Evolutionary conservation across 2,329 filamentous ascomycete species (phyloP), one percentile per base, ranked within the genome.

Genomic region (Ceratocystis colombiana): DNA sequence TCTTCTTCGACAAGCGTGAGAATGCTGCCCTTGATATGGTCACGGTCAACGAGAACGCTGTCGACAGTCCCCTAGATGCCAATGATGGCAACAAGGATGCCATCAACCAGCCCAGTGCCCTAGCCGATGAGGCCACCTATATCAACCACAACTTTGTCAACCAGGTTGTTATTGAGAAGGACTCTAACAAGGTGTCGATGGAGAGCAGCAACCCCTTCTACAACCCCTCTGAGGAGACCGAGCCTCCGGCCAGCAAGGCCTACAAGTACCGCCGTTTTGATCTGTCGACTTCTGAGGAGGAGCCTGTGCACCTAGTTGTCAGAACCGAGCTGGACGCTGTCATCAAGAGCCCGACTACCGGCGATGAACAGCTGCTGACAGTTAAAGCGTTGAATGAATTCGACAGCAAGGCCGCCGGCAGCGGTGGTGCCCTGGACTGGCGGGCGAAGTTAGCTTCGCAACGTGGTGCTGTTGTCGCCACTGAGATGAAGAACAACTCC

Each of bases 401-500:
- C 75, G 94, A 99, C 80, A 91, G 86, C 85, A 96, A 96, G 82
- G 94, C 94, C 28, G 92, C 95, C 76, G 94, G 94, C 72, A 90
- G 89, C 71, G 94, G 94, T 71, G 91, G 93, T 70, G 94, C 94
- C 66, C 83, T 99, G 64, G 94, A 99, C 83, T 99, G 94, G 94
- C 85, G 94, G 75, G 88, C 87, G 71, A 99, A 99, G 84, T 84
- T 99, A 68, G 88, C 89, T 70, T 90, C 87, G 72, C 92, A 96
- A 80, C 88, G 94, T 73, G 94, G 94, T 85, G 94, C 94, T 67
- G 93, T 99, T 55, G 89, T 99, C 30, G 94, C 94, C 22, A 99
- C 94, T 12, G 94, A 99, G 81, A 99, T 99, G 94, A 99, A 99
- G 89, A 99, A 99, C 85, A 99, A 99, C 84, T 91, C 87, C 74